A percentile compares a stretch with the other conserved stretches of the same genome.
These are phyloP conservation scores for Firmiana major DNA, from an alignment of 345 rosid species.

Conservation along the genomic window DNA sequence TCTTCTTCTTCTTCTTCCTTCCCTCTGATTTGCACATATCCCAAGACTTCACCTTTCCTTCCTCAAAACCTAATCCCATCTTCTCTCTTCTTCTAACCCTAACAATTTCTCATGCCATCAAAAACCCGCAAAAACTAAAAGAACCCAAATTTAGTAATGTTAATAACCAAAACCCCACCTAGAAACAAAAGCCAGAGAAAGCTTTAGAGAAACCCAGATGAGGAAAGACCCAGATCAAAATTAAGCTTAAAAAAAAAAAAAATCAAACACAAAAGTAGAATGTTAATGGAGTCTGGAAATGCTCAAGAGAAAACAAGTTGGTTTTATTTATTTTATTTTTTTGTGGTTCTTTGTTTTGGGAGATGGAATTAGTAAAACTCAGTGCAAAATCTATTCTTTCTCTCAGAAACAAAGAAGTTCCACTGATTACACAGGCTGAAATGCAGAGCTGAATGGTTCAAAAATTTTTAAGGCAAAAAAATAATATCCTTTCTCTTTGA, in stretches of 20 bases:
- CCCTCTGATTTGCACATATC: constrained; percentile 36
- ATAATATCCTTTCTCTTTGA: background rate
- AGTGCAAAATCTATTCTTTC: background rate
- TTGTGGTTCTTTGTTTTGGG: background rate
- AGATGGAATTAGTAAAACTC: constrained; percentile 9
- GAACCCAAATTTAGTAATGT: constrained; percentile 3
- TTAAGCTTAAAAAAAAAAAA: background rate
- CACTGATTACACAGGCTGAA: background rate
- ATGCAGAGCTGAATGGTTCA: constrained; percentile 8
- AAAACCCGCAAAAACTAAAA: constrained; percentile 9
- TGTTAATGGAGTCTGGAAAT: constrained; percentile 16
- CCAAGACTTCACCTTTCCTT: constrained; percentile 39
- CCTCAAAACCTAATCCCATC: constrained; percentile 37
- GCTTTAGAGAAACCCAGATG: constrained; percentile 1
- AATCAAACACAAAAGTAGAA: background rate
- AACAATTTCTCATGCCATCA: constrained; percentile 28
- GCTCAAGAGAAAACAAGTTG: background rate
- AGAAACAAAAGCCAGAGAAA: background rate
- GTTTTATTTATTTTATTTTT: too few relatives aligned
- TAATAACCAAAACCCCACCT: background rate
- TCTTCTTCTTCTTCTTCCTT: constrained; percentile 41
- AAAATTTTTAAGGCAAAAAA: background rate
- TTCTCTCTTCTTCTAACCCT: constrained; percentile 22
- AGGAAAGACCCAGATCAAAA: constrained; percentile 19
- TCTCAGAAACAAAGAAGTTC: background rate